Evolutionary conservation across 768 basidiomycete genomes (phyloP).

Genomic region (Boletus patriciae): DNA sequence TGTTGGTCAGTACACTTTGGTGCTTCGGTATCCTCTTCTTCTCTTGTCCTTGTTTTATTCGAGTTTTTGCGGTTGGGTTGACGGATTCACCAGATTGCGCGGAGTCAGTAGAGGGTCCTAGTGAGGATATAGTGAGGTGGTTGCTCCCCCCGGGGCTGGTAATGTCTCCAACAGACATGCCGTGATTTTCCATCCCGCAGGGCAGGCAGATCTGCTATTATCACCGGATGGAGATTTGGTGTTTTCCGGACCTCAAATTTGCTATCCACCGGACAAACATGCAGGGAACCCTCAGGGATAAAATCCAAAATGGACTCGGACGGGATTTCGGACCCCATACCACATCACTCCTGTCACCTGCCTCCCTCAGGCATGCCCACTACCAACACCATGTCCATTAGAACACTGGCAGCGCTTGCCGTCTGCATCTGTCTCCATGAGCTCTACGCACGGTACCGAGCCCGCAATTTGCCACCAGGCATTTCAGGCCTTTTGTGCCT

Average conservation of each 20-base stretch:
- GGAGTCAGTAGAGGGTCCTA: no score
- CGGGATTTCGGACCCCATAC: neutral
- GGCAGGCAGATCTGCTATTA: neutral
- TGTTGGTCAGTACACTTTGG: no score
- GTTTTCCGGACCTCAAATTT: neutral
- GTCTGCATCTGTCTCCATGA: neutral
- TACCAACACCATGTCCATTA: neutral
- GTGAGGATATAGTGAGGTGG: no score
- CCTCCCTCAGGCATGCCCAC: no score
- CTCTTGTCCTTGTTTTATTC: no score
- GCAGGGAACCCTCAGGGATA: neutral
- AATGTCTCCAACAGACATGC: neutral
- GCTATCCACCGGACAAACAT: no score
- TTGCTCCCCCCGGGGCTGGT: no score
- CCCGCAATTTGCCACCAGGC: conserved; percentile 13
- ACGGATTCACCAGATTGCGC: no score
- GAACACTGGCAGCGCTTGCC: neutral
- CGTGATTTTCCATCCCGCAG: neutral
- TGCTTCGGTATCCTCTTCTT: no score
- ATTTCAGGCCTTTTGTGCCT: conserved; percentile 5
- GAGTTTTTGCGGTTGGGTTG: no score
- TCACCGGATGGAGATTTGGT: neutral
- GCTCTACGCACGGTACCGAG: neutral
- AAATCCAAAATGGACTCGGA: neutral
- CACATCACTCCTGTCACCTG: neutral